Percentiles rank a stretch among this genome's conserved stretches.
phyloP scores from a whole-genome alignment of 1,284 basidiomycete species.

The Cutaneotrichosporon dermatis region DNA sequence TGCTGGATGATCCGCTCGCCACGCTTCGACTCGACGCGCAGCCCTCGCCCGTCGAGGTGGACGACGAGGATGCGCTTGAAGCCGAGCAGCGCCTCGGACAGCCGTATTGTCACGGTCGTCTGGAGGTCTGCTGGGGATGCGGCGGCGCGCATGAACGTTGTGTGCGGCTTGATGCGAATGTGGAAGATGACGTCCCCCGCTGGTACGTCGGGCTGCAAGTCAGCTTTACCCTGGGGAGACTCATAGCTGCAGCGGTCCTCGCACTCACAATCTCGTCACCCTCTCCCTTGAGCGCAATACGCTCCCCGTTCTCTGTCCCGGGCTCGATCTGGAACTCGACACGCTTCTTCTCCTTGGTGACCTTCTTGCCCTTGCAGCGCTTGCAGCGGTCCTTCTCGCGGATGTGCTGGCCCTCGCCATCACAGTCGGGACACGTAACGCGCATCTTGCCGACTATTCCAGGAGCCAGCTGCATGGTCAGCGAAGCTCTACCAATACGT shows the following conservation, averaged over 20 bases:
- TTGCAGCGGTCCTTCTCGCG: constrained; percentile 95
- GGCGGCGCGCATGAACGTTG: constrained; percentile 56
- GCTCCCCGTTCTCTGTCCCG: constrained; percentile 79
- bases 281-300: constrained; percentile 81
- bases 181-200: constrained; percentile 85
- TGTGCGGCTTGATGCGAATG: constrained; percentile 64
- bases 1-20: constrained; percentile 68
- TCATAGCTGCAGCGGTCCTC: too few relatives aligned
- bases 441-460: constrained; percentile 52
- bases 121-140: constrained; percentile 29
- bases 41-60: constrained; percentile 83
- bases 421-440: constrained; percentile 67
- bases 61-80: constrained; percentile 80
- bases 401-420: constrained; percentile 72
- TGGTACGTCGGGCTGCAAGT: constrained; percentile 65
- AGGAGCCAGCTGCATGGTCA: constrained; percentile 37
- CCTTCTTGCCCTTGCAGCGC: constrained; percentile 86
- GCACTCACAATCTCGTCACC: constrained; percentile 76
- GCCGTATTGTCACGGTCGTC: constrained; percentile 57
- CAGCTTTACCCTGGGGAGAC: not conserved
- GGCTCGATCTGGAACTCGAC: constrained; percentile 80
- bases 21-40: constrained; percentile 66
- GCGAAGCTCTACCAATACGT: not conserved
- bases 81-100: constrained; percentile 88
- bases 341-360: constrained; percentile 78